Conservation (phyloP, 1,139 yeast species). For the Lipomyces yarrowii region DNA sequence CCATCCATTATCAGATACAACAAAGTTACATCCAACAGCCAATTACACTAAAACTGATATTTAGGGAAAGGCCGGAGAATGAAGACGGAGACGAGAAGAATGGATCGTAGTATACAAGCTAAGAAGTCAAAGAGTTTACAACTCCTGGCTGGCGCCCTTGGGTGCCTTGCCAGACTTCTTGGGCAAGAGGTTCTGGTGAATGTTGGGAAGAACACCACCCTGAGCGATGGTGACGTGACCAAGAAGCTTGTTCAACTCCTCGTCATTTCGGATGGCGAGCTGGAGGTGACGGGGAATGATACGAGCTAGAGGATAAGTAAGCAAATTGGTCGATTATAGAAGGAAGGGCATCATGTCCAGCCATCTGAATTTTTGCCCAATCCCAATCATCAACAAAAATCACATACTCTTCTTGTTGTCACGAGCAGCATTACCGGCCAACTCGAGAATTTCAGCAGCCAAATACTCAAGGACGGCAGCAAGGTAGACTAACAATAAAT, state of each 20-base stretch:
- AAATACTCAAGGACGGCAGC: constrained; percentile 96
- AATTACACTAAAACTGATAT: background rate
- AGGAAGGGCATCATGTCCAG: background rate
- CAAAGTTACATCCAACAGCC: background rate
- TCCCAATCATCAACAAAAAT: background rate
- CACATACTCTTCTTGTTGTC: constrained; percentile 79
- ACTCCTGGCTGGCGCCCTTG: constrained; percentile 37
- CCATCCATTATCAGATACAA: background rate
- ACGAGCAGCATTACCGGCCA: constrained; percentile 99
- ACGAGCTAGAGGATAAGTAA: constrained; percentile 53
- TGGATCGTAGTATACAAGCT: background rate
- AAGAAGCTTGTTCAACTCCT: constrained; percentile 88
- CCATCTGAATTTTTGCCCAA: background rate
- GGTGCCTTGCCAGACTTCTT: constrained; percentile 62
- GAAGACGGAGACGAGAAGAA: constrained; percentile 2
- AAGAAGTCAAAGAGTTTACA: constrained; percentile 23
- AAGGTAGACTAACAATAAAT: constrained; percentile 61
- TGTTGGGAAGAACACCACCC: constrained; percentile 98
- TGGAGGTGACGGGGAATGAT: constrained; percentile 98
- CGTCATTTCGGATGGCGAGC: constrained; percentile 97
- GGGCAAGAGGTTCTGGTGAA: constrained; percentile 91
- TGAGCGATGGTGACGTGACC: constrained; percentile 96
- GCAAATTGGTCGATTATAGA: background rate
- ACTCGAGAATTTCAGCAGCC: constrained; percentile 95
- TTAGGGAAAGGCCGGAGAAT: background rate